Base-by-base conservation (phyloP, 2,329 filamentous ascomycete species). In the Epichloe bromicola region DNA sequence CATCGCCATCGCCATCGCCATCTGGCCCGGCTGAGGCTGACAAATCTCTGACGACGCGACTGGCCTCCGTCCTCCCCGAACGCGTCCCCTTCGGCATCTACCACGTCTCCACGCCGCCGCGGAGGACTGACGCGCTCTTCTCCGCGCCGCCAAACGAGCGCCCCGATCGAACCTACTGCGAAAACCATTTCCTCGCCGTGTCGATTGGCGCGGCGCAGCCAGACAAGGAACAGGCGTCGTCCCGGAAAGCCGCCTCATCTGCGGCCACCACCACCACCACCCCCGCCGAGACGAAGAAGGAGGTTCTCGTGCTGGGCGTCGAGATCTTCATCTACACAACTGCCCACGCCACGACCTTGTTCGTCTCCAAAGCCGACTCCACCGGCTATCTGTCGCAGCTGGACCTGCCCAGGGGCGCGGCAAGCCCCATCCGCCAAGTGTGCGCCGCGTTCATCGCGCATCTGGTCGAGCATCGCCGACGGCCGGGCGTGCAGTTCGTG, bases 321-420 rank as follows among this genome's bases (percentile, higher is more conserved):
- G 93, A 98, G 64, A 75, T 96, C 48, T 76, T 93, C 59, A 78
- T 98, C 54, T 98, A 94, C 68, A 86, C 82, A 0, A 95, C 90
- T 0, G 78, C 79, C 44, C 78, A 79, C 59, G 78, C 88, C 23
- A 95, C 86, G 1, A 96, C 87, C 4, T 77, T 97, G 50, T 98
- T 98, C 65, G 85, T 98, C 23, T 91, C 90, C 56, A 98, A 98
- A 68, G 93, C 93, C 46, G 93, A 98, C 69, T 96, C 93, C 10
- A 96, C 91, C 0, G 93, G 94, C 23, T 94, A 88, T 63, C 70
- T 96, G 10, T 74, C 82, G 57, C 73, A 85, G 2, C 71, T 90
- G 37, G 70, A 78, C 17, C 71, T 86, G 0, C 78, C 82, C 15
- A 77, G 71, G 57, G 74, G 78, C n/a, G 72, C 75, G 0, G 73